Percentiles rank a stretch among this genome's conserved stretches.
Evolutionary conservation across 306 rosid genomes (phyloP).

Genomic region (Cotoneaster glaucophyllus): DNA sequence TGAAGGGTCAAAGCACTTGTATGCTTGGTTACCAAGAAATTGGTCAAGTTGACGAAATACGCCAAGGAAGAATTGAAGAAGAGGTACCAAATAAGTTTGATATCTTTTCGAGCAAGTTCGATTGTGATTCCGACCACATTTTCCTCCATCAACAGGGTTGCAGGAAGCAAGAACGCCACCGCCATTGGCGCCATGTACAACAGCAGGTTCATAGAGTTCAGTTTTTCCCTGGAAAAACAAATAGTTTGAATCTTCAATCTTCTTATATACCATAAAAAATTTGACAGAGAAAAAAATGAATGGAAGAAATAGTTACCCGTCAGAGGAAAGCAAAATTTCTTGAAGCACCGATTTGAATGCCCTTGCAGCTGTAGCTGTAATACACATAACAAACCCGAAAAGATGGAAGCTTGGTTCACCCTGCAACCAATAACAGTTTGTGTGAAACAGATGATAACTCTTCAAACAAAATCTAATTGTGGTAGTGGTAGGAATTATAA

Average conservation of each 20-base stretch:
- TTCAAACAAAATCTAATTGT: neutral
- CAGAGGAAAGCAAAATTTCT: slow-evolving; percentile 18
- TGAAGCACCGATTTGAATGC: slow-evolving; percentile 26
- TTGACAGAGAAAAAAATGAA: neutral
- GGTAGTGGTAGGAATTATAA: neutral
- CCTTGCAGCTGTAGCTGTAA: slow-evolving; percentile 23
- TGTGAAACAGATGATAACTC: neutral
- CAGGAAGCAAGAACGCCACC: slow-evolving; percentile 16
- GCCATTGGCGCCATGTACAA: slow-evolving; percentile 28
- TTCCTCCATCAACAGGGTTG: slow-evolving; percentile 20
- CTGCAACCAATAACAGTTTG: neutral
- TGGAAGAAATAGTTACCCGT: slow-evolving; percentile 5
- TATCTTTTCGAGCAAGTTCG: slow-evolving; percentile 15
- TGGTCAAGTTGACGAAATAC: slow-evolving; percentile 38
- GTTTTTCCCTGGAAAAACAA: slow-evolving; percentile 12
- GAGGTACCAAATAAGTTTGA: slow-evolving; percentile 24
- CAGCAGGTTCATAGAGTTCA: slow-evolving; percentile 20
- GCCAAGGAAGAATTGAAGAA: slow-evolving; percentile 22
- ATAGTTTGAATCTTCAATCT: no score
- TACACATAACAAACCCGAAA: slow-evolving; percentile 15
- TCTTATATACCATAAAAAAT: neutral
- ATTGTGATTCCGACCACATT: slow-evolving; percentile 12
- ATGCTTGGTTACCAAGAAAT: slow-evolving; percentile 57
- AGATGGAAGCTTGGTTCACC: slow-evolving; percentile 29
- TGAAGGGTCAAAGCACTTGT: slow-evolving; percentile 31